These are phyloP conservation scores for Mrakia gelida DNA, from an alignment of 768 basidiomycete genomes.

Conservation along the genomic window DNA sequence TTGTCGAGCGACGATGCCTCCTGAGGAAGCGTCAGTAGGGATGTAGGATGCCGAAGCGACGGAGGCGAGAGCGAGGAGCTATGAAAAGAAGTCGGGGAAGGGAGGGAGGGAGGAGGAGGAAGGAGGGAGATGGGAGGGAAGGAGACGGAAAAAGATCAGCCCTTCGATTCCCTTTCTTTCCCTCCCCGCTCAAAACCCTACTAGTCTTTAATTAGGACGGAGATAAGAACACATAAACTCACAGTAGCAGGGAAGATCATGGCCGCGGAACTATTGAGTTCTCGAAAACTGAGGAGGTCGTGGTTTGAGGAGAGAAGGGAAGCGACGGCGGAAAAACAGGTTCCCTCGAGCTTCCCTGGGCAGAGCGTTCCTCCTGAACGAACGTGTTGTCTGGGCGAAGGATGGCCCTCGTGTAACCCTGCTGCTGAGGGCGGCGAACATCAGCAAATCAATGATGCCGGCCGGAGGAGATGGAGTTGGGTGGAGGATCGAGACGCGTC, in stretches of 20 bases:
- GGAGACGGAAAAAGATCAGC: background rate
- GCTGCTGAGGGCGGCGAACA: no score
- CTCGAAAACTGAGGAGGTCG: conserved; percentile 14
- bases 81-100: no score
- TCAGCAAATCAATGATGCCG: no score
- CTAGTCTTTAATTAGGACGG: background rate
- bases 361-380: background rate
- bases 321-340: background rate
- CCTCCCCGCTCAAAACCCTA: background rate
- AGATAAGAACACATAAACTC: background rate
- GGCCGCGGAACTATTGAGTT: background rate
- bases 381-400: background rate
- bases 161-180: background rate
- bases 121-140: background rate
- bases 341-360: background rate
- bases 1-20: background rate
- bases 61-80: conserved; percentile 11
- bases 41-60: background rate
- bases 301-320: conserved; percentile 3
- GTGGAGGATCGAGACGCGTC: no score
- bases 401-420: no score
- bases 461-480: no score
- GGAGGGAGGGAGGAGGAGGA: background rate
- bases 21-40: background rate
- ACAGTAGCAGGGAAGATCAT: conserved; percentile 13